Percentiles rank a stretch among this genome's conserved stretches.
phyloP scores from a whole-genome alignment of 257 asterid genomes.

The Solanum paucissectum region DNA sequence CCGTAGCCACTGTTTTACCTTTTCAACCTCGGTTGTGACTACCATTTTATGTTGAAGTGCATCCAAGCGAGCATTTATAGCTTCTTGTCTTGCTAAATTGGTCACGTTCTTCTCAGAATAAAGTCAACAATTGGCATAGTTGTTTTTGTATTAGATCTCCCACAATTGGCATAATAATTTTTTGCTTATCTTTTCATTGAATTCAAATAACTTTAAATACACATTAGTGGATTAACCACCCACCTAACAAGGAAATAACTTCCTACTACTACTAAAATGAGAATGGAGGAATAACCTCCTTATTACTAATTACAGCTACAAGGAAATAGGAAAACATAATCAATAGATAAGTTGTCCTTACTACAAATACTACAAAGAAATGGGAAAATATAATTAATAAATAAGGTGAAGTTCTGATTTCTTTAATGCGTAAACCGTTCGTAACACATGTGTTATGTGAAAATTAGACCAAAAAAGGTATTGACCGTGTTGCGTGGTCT shows the following conservation, averaged over 20 bases:
- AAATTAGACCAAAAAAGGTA: background rate
- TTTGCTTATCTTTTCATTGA: background rate
- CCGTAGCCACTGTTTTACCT: background rate
- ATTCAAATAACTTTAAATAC: background rate
- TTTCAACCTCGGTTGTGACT: background rate
- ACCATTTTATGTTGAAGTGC: background rate
- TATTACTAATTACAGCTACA: background rate
- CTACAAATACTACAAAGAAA: background rate
- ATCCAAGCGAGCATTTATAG: background rate
- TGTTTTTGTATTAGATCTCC: background rate
- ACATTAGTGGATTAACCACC: background rate
- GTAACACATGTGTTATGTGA: background rate
- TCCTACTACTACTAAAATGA: background rate
- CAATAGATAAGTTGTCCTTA: background rate
- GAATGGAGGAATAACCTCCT: background rate
- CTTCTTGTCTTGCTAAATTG: background rate
- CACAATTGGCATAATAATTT: background rate
- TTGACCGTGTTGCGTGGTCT: background rate
- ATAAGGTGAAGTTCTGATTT: background rate
- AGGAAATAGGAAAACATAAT: background rate
- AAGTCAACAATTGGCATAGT: background rate
- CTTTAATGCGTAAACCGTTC: background rate
- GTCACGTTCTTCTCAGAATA: background rate
- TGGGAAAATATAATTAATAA: background rate
- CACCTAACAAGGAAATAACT: background rate